phyloP scores from a whole-genome alignment of 495 filamentous ascomycete species.

The Aspergillus panamensis region DNA sequence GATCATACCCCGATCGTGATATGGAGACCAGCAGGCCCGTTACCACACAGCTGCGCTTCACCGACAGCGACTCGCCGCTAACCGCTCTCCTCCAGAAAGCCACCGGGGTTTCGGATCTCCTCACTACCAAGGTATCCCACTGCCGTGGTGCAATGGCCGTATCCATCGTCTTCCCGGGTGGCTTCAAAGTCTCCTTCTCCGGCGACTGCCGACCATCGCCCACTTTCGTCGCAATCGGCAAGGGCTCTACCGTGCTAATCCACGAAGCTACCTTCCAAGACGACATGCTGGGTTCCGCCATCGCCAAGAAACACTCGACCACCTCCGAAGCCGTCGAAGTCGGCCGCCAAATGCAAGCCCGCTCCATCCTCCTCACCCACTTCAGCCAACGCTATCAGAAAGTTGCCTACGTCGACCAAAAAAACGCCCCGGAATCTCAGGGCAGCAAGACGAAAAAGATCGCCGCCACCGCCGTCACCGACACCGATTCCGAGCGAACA shows the following conservation, averaged over 20 bases:
- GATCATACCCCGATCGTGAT: conserved; percentile 26
- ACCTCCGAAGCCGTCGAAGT: conserved; percentile 77
- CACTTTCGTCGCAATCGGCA: conserved; percentile 65
- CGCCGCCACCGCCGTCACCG: neutral
- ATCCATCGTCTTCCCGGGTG: conserved; percentile 67
- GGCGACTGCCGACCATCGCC: conserved; percentile 83
- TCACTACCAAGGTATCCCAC: conserved; percentile 65
- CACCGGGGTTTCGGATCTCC: conserved; percentile 42
- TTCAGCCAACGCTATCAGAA: conserved; percentile 97
- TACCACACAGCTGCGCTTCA: conserved; percentile 29
- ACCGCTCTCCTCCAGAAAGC: conserved; percentile 36
- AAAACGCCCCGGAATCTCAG: neutral
- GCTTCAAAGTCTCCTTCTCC: conserved; percentile 86
- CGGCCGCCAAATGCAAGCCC: conserved; percentile 71
- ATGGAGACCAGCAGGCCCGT: neutral
- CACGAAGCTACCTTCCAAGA: conserved; percentile 97
- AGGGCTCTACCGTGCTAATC: conserved; percentile 73
- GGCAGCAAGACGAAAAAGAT: neutral
- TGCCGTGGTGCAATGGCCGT: conserved; percentile 76
- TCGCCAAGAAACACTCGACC: conserved; percentile 88
- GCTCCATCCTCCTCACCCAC: conserved; percentile 78
- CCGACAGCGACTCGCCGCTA: conserved; percentile 24
- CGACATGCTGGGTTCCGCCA: conserved; percentile 69
- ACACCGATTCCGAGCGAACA: too few species aligned
- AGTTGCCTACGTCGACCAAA: conserved; percentile 35